Percentiles rank a stretch among this genome's conserved stretches.
These are phyloP conservation scores for Boeremia lycopersici DNA, from an alignment of 2,329 filamentous ascomycete species.

Conservation along the genomic window DNA sequence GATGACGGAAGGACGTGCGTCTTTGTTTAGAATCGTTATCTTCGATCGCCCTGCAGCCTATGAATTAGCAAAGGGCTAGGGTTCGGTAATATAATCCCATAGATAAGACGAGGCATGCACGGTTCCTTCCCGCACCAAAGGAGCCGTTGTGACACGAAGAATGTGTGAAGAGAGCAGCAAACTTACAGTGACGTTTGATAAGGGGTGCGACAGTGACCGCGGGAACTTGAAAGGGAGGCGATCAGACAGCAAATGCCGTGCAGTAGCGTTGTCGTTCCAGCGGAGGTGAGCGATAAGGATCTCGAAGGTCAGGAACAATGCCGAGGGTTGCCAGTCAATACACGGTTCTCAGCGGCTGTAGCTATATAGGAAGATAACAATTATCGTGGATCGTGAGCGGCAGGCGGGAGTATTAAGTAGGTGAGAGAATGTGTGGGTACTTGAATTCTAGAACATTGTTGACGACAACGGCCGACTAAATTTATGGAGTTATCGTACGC, in stretches of 20 bases:
- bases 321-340: slow-evolving; percentile 40
- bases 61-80: slow-evolving; percentile 43
- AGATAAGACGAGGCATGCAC: slow-evolving; percentile 18
- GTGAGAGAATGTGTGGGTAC: slow-evolving; percentile 21
- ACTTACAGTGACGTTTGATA: slow-evolving; percentile 32
- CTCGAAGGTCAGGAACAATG: slow-evolving; percentile 26
- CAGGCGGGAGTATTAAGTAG: slow-evolving; percentile 33
- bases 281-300: slow-evolving; percentile 34
- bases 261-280: slow-evolving; percentile 19
- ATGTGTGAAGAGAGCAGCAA: slow-evolving; percentile 20
- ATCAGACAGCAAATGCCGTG: slow-evolving; percentile 8
- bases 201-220: slow-evolving; percentile 30
- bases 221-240: slow-evolving; percentile 21
- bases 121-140: slow-evolving; percentile 13
- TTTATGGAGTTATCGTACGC: slow-evolving; percentile 30
- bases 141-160: slow-evolving; percentile 18
- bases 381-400: slow-evolving; percentile 17
- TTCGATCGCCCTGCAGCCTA: slow-evolving; percentile 33
- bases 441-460: slow-evolving; percentile 36
- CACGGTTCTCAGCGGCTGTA: slow-evolving; percentile 40
- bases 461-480: slow-evolving; percentile 29
- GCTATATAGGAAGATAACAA: slow-evolving; percentile 22
- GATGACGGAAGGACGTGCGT: slow-evolving; percentile 42
- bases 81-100: slow-evolving; percentile 22
- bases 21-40: slow-evolving; percentile 47